phyloP scores from a whole-genome alignment of 768 basidiomycete genomes.

The Psilocybe cubensis region DNA sequence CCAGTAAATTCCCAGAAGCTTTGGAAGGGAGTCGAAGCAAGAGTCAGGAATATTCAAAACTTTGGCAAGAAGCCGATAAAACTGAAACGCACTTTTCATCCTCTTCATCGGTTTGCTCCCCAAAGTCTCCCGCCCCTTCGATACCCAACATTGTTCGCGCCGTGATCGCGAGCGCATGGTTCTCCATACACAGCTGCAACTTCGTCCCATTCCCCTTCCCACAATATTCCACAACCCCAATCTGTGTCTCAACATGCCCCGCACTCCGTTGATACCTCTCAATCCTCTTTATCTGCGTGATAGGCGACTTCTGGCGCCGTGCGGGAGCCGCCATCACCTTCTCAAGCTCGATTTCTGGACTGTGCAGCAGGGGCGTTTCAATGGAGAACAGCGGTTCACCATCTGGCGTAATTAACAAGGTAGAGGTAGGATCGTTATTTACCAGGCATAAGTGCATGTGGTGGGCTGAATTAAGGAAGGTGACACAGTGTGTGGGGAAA shows the following conservation, averaged over 20 bases:
- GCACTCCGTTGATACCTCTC: slow-evolving; percentile 26
- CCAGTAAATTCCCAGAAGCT: slow-evolving; percentile 42
- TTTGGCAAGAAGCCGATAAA: background rate
- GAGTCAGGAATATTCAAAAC: slow-evolving; percentile 10
- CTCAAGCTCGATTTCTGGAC: background rate
- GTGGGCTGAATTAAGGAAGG: background rate
- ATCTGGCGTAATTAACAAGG: slow-evolving; percentile 35
- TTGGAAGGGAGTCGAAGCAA: slow-evolving; percentile 20
- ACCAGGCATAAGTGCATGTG: slow-evolving; percentile 37
- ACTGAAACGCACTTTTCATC: slow-evolving; percentile 3
- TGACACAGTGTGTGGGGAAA: background rate
- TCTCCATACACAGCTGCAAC: slow-evolving; percentile 23
- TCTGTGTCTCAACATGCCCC: slow-evolving; percentile 34
- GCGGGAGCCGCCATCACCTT: background rate
- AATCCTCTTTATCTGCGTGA: slow-evolving; percentile 32
- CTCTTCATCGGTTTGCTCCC: background rate
- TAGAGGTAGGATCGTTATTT: slow-evolving; percentile 42
- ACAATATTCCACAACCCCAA: slow-evolving; percentile 33
- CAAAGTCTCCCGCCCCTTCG: background rate
- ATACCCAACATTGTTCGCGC: background rate
- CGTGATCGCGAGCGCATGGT: slow-evolving; percentile 15
- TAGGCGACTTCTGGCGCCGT: slow-evolving; percentile 13
- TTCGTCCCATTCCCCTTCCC: slow-evolving; percentile 23
- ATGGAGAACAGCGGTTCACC: slow-evolving; percentile 37
- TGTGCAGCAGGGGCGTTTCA: slow-evolving; percentile 25